Base-by-base conservation (phyloP, 1,284 basidiomycete genomes). In the Schizopora paradoxa region DNA sequence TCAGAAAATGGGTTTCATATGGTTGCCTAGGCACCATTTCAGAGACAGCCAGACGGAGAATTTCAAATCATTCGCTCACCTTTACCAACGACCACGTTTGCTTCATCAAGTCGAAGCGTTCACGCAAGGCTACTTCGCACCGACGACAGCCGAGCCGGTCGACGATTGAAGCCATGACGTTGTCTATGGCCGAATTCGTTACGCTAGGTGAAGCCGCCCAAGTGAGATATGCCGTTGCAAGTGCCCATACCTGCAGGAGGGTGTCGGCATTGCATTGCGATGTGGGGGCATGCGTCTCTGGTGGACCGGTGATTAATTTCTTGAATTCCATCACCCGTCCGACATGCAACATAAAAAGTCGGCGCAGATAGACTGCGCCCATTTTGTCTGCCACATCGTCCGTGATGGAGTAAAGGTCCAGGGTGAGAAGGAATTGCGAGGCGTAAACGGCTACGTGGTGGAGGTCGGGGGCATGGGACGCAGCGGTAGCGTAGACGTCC, bases 281-380 rank as follows among this genome's bases (percentile, higher is more conserved):
- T 3, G 54, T 61, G 4, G 61, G 55, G 5, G 56, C 47, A 45
- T 70, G 69, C 2, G 54, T 41, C 3, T 51, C 51, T 3, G 67
- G 67, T 10, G 65, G 66, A 8, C 52, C 54, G 3, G 64, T 56
- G 21, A 72, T 49, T 21, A 69, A 53, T 14, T 58, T 50, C 47
- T 67, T 67, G 34, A 69, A 60, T 5, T 59, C 58, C 18, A 63
- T 61, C 21, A 60, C 51, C 39, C 69, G 65, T 6, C 60, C 56
- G 19, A 65, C 53, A 51, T 70, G 69, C 18, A 71, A 61, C 55
- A 63, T 62, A 54, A 69, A 62, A 13, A 72, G 61, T 32, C 66
- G 64, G 51, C 64, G 66, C 43, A 71, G 60, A 52, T 71, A 70
- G 2, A 63, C 39, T 4, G 66, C 59, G 2, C 68, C 68, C 53